Base-by-base conservation (phyloP, 2,329 filamentous ascomycete species). In the Talaromyces marneffei region DNA sequence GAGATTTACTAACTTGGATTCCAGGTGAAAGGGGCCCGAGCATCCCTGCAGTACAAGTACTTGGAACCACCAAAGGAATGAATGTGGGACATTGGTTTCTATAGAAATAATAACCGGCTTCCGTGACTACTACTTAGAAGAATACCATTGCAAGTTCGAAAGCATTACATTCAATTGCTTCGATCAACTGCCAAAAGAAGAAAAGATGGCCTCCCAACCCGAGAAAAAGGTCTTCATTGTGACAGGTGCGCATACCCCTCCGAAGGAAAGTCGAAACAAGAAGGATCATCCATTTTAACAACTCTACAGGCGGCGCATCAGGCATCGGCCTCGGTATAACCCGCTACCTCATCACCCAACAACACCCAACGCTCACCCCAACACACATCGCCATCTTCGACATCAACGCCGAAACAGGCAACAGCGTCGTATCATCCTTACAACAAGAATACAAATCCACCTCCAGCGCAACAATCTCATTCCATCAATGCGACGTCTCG, bases 251-350 rank as follows among this genome's bases (percentile, higher is more conserved):
- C 27, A 52, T 52, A 33, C 46, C 8, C 16, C 14, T 16, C 44
- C 14, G 27, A 16, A 40, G 16, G n/a, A 40, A 18, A 10, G 16
- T 16, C 10, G 14, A 23, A 44, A 44, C 4, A 25, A n/a, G n/a
- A n/a, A n/a, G n/a, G 9, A 6, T 52, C 31, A 29, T 35, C 39
- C 6, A 54, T 8, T n/a, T 27, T 54, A 29, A 16, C 18, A 60
- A 60, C 35, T 18, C 8, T 18, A 8, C 46, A 71, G 72, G 73
- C 42, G 73, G 73, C 33, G 73, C 73, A 18, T 74, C 72, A 16
- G 72, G 73, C 10, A 75, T 75, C 55, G 73, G 73, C 27, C 68
- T 75, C 2, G 73, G 67, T 27, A 72, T 75, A 44, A 71, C 70
- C n/a, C 66, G 66, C 18, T 67, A 70, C 50, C 71, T 75, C 54